Base-by-base conservation (phyloP, 768 basidiomycete species). In the Auricularia cornea region DNA sequence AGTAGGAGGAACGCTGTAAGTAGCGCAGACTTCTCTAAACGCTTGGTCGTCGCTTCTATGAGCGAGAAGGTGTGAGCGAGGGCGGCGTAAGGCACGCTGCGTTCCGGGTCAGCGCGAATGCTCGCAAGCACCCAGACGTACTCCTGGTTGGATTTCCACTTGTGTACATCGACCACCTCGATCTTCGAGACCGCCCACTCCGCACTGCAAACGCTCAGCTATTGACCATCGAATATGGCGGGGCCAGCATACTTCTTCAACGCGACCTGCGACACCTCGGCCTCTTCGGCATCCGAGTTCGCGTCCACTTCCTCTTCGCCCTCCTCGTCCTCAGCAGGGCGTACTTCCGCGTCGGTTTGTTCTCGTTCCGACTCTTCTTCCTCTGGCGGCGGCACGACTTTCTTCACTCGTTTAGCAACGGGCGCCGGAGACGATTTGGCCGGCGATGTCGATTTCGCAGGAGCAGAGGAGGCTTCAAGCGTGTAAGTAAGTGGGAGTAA, bases 1-100 rank as follows among this genome's bases (percentile, higher is more conserved):
- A 96, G 85, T 4, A 94, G 76, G 51, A 99, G 79, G 73, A 98
- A 94, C 0, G 89, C 81, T 0, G 94, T 98, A 10, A 99, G 83
- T 65, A 94, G 79, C 0, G 92, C 83, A 2, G 85, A 91, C 74
- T 98, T 99, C 73, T 97, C 94, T 56, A 97, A 76, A 23, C 97
- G 89, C 70, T 98, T 98, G 1, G 94, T 98, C 10, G 97, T 99
- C 3, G 85, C 84, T 73, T 97, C 95, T 65, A 99, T 98, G 32
- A 90, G 76, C 20, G 86, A 81, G 72, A 98, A 98, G 0, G 89
- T 84, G 67, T 92, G 88, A 10, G 94, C 86, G 38, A 99, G 82
- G 5, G 97, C 92, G 20, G 92, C 89, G 71, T 99, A 99, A 0
- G 97, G 97, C 12, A 98, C 89, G 3, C 95, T 98, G 65, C 40